Conservation (phyloP, 2,329 filamentous ascomycete species). For the Teratosphaeria destructans region DNA sequence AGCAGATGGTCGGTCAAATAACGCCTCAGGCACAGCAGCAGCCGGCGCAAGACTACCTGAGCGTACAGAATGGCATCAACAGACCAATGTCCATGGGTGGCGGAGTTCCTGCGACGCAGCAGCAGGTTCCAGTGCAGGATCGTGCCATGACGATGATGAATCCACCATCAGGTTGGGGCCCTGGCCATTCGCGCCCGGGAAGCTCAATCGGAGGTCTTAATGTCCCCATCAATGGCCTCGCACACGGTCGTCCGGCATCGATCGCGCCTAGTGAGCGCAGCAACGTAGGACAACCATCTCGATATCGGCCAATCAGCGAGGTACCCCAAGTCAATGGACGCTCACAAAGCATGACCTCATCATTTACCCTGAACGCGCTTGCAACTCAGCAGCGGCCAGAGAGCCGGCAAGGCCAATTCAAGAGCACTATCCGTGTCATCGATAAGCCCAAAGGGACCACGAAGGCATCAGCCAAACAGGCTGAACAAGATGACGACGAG, state of each 20-base stretch:
- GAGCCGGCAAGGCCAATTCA: conserved; percentile 7
- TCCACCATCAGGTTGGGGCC: conserved; percentile 34
- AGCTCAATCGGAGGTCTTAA: conserved; percentile 7
- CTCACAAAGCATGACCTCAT: conserved; percentile 31
- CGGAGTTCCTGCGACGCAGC: conserved; percentile 14
- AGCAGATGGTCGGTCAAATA: conserved; percentile 18
- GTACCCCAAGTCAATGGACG: conserved; percentile 14
- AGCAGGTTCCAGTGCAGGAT: conserved; percentile 21
- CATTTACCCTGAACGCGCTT: conserved; percentile 19
- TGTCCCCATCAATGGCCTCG: conserved; percentile 25
- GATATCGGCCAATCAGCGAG: conserved; percentile 76
- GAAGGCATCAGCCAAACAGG: conserved; percentile 10
- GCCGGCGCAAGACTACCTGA: conserved; percentile 15
- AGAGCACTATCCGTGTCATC: conserved; percentile 25
- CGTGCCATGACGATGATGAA: conserved; percentile 79
- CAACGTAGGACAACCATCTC: conserved; percentile 78
- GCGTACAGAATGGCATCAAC: conserved; percentile 7
- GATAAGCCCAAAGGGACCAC: conserved; percentile 28
- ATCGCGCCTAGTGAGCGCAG: conserved; percentile 94
- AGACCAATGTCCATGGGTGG: conserved; percentile 38
- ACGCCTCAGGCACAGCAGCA: conserved; percentile 7
- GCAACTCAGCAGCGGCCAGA: conserved; percentile 11
- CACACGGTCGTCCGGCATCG: conserved; percentile 66
- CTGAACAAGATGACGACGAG: conserved; percentile 24
- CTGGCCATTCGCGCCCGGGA: background rate